A percentile compares a stretch with the other conserved stretches of the same genome.
phyloP scores from a whole-genome alignment of 1,284 basidiomycete species.

The Leccinum griseonigrum region DNA sequence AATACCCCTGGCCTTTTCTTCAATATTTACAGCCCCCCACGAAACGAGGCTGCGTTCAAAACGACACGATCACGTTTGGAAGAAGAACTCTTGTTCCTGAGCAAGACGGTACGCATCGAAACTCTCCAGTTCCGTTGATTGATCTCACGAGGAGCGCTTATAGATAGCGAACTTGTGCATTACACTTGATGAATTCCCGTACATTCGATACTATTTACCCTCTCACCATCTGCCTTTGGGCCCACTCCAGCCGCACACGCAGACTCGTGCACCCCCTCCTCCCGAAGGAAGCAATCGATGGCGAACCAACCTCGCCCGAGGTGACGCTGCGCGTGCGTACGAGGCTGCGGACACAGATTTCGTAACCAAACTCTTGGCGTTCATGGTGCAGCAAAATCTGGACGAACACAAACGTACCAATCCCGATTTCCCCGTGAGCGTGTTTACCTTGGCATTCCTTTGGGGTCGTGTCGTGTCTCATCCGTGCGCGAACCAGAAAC shows the following conservation, averaged over 20 bases:
- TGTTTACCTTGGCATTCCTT: constrained; percentile 4
- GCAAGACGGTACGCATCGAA: constrained; percentile 53
- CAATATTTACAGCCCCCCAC: constrained; percentile 81
- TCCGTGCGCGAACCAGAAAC: constrained; percentile 46
- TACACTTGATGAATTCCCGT: constrained; percentile 90
- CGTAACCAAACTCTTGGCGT: constrained; percentile 76
- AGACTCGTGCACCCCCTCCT: constrained; percentile 62
- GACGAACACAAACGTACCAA: constrained; percentile 86
- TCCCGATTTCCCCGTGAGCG: constrained; percentile 77
- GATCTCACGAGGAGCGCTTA: constrained; percentile 5
- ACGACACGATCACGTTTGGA: constrained; percentile 68
- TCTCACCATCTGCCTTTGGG: constrained; percentile 84
- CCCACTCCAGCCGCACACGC: constrained; percentile 66
- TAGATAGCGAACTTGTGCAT: constrained; percentile 92
- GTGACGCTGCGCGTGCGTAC: constrained; percentile 59
- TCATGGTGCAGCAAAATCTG: constrained; percentile 76
- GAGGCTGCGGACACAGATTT: constrained; percentile 71
- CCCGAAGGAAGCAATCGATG: constrained; percentile 60
- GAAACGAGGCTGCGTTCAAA: constrained; percentile 59
- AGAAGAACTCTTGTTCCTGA: constrained; percentile 78
- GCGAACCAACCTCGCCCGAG: constrained; percentile 72
- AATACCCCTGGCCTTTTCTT: constrained; percentile 80
- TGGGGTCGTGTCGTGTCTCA: constrained; percentile 5
- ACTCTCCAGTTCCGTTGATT: background rate
- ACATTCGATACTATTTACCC: constrained; percentile 92